Evolutionary conservation across 352 stramenopile genomes (phyloP), one percentile per base, ranked within the genome.

Genomic region (Globisporangium echinulatum): DNA sequence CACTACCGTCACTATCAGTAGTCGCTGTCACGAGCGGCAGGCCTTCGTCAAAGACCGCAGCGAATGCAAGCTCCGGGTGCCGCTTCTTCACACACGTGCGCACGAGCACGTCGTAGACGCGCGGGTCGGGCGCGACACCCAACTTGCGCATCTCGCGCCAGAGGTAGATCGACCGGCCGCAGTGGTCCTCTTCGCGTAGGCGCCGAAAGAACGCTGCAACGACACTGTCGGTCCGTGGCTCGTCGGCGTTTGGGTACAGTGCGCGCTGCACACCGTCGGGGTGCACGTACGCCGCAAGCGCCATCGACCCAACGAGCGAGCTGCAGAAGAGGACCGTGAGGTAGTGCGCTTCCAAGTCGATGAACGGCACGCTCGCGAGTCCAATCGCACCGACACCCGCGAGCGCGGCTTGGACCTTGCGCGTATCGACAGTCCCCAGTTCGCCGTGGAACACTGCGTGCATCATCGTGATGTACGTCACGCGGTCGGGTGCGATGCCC

Each of bases 381-480:
- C 74, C 82, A 55, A 92, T 70, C 5, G 71, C 57, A 9, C 79
- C 85, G 36, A 90, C 64, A 5, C 80, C 81, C 7, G 68, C 64
- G n/a, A 92, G 70, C 10, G 71, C 75, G 1, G 61, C 67, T 65
- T 92, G 89, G 46, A 91, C 82, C 44, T 83, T 87, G 52, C 72
- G 75, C 15, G 76, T 72, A 52, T 94, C 74, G 33, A 94, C 67
- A n/a, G 62, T 52, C 8, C 79, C 75, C 40, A 90, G 66, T 46
- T 92, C 81, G 39, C 82, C 85, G 59, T 92, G 83, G 63, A 85
- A 94, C 37, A 94, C 85, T 1, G 81, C 85, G 64, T 92, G 85
- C 82, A 94, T 88, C 81, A 92, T 91, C 42, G 82, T 92, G 61
- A 90, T 88, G 67, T 90, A 92, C 38, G 85, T 94, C 42, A 88